Evolutionary conservation across 106 monocot species (phyloP).

Genomic region (Dendrobium nobile): DNA sequence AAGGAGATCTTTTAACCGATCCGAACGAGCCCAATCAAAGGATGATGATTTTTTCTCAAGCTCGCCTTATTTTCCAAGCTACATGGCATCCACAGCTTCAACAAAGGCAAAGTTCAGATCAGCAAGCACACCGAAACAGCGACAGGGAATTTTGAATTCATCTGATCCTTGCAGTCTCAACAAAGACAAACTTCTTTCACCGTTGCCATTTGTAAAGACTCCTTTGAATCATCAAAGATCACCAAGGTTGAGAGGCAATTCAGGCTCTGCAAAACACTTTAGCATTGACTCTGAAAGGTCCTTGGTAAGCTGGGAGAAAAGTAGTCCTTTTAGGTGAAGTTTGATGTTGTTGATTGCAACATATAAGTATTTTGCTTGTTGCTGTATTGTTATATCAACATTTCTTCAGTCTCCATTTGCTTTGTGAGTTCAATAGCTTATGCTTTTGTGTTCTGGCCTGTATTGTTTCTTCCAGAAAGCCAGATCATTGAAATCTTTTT

Average conservation of each 20-base stretch:
- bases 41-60: constrained; percentile 55
- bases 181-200: constrained; percentile 26
- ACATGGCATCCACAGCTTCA: constrained; percentile 74
- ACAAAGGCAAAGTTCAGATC: constrained; percentile 70
- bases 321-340: constrained; percentile 15
- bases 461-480: no score
- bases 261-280: constrained; percentile 7
- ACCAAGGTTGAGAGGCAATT: constrained; percentile 4
- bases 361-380: neutral
- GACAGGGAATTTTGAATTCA: constrained; percentile 14
- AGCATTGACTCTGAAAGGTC: constrained; percentile 32
- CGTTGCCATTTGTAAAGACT: constrained; percentile 31
- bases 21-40: constrained; percentile 22
- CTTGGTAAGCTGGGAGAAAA: constrained; percentile 18
- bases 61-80: constrained; percentile 54
- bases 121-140: constrained; percentile 68
- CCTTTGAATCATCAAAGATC: constrained; percentile 17
- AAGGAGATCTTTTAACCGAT: constrained; percentile 52
- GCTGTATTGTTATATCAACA: neutral
- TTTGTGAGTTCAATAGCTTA: no score
- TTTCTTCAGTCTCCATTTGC: no score
- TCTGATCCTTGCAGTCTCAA: constrained; percentile 21
- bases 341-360: neutral
- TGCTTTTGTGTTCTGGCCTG: no score
- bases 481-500: no score